Conservation (phyloP, 441 rosid genomes). For the Arabidopsis hybrid region DNA sequence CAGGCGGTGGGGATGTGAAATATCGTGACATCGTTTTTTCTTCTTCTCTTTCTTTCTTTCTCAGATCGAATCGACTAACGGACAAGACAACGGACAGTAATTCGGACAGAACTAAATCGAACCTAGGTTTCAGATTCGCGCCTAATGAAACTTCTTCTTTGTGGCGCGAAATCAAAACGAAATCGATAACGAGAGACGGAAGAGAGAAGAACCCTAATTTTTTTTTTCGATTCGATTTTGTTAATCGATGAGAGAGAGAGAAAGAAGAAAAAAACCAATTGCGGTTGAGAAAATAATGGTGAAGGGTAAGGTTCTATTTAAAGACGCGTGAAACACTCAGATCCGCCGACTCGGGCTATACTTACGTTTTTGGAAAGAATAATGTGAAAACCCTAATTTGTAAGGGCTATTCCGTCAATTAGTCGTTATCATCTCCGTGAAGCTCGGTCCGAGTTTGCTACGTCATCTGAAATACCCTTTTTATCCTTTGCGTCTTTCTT, state of each 20-base stretch:
- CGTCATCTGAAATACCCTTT: conserved; percentile 29
- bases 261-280: neutral
- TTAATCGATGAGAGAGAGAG: conserved; percentile 1
- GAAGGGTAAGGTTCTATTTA: conserved; percentile 41
- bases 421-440: conserved; percentile 23
- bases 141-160: neutral
- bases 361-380: conserved; percentile 10
- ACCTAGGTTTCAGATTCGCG: conserved; percentile 26
- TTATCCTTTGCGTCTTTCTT: conserved; percentile 30
- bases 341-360: conserved; percentile 46
- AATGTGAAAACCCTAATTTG: conserved; percentile 38
- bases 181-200: neutral
- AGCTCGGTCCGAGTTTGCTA: conserved; percentile 43
- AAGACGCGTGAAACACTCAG: conserved; percentile 48
- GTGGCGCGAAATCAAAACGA: conserved; percentile 33
- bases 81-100: neutral
- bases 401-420: conserved; percentile 31
- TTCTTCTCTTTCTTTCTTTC: neutral
- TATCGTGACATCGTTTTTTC: conserved; percentile 67
- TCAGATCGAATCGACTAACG: conserved; percentile 29
- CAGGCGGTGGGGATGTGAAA: conserved; percentile 65
- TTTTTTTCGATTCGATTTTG: neutral
- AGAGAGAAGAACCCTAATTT: neutral
- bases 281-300: conserved; percentile 11
- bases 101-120: conserved; percentile 15